Percentiles rank a stretch among this genome's conserved stretches.
phyloP scores from a whole-genome alignment of 208 protist species.

The Crithidia fasciculata region DNA sequence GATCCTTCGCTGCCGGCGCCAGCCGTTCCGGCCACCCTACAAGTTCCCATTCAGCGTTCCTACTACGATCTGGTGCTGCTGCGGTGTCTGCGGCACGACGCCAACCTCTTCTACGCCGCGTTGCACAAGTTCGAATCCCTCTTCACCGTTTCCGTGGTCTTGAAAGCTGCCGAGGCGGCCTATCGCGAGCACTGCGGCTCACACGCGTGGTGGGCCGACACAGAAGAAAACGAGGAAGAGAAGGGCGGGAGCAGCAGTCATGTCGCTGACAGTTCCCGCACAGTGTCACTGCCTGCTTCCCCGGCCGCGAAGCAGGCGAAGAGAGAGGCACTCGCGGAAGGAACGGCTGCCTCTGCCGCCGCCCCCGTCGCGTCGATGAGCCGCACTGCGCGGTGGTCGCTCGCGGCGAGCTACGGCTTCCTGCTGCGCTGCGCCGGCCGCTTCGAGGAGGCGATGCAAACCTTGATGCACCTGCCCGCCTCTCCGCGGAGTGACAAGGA shows the following conservation, averaged over 20 bases:
- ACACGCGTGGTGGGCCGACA: conserved; percentile 20
- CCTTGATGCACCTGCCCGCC: conserved; percentile 55
- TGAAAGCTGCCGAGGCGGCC: conserved; percentile 42
- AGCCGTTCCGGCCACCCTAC: conserved; percentile 11
- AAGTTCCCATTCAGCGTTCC: conserved; percentile 40
- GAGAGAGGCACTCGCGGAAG: background rate
- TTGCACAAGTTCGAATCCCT: conserved; percentile 34
- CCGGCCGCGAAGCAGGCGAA: background rate
- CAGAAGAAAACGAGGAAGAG: conserved; percentile 8
- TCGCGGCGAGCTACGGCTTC: conserved; percentile 61
- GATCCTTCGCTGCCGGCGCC: background rate
- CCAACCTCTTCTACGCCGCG: conserved; percentile 36
- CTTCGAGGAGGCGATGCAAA: conserved; percentile 67
- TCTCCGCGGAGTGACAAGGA: conserved; percentile 31
- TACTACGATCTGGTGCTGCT: conserved; percentile 83
- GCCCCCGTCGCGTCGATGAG: conserved; percentile 8
- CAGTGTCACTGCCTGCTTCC: background rate
- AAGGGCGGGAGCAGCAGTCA: background rate
- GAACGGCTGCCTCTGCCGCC: too few relatives aligned
- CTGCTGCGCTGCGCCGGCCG: conserved; percentile 51
- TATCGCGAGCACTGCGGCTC: conserved; percentile 41
- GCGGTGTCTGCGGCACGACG: conserved; percentile 49
- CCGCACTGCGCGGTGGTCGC: conserved; percentile 39
- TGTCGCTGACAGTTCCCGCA: background rate
- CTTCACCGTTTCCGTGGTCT: conserved; percentile 42